These are phyloP conservation scores for Pseudogymnoascus verrucosus DNA, from an alignment of 2,329 filamentous ascomycete species.

Conservation along the genomic window DNA sequence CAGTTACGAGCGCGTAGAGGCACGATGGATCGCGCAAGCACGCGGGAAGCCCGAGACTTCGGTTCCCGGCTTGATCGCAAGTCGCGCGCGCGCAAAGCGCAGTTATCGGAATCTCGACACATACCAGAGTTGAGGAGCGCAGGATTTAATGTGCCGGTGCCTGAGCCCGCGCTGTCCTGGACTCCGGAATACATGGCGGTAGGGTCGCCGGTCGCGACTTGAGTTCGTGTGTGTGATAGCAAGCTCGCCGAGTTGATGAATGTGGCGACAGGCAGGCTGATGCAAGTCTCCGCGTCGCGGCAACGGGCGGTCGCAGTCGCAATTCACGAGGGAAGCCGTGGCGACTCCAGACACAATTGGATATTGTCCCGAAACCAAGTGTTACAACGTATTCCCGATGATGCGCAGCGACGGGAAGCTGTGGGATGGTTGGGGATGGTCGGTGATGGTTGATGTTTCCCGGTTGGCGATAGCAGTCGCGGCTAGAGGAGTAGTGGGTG, in stretches of 20 bases:
- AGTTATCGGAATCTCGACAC: constrained; percentile 20
- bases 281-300: constrained; percentile 10
- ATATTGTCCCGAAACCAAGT: constrained; percentile 7
- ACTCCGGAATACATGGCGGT: constrained; percentile 6
- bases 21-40: constrained; percentile 21
- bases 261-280: constrained; percentile 1
- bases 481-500: constrained; percentile 7
- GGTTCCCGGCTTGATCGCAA: constrained; percentile 17
- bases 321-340: constrained; percentile 5
- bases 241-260: constrained; percentile 8
- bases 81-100: constrained; percentile 14
- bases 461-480: constrained; percentile 8
- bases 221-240: constrained; percentile 6
- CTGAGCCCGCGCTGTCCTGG: constrained; percentile 59
- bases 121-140: constrained; percentile 64
- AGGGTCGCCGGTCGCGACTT: constrained; percentile 1
- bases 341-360: constrained; percentile 5
- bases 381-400: constrained; percentile 1
- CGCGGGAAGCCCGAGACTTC: constrained; percentile 11
- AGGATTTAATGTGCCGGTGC: constrained; percentile 85
- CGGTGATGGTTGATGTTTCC: constrained; percentile 8
- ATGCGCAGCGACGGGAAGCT: constrained; percentile 4
- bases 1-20: constrained; percentile 15
- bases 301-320: constrained; percentile 5
- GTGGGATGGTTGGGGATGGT: not conserved